Conservation (phyloP, 164 flowering plant species). For the Umbellularia californica region DNA sequence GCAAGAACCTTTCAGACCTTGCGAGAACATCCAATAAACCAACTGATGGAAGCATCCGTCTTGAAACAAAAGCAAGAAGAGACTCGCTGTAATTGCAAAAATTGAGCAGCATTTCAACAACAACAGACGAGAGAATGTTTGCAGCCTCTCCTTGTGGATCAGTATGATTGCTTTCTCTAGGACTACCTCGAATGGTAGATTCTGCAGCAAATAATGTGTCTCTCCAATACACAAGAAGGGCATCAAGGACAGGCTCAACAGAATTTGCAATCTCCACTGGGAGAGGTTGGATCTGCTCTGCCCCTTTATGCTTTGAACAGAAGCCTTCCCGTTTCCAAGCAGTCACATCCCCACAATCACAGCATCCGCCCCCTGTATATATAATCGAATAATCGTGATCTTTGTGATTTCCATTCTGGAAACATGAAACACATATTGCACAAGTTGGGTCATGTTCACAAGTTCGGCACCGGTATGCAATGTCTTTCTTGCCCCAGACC, state of each 20-base stretch:
- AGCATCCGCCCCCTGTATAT: constrained; percentile 92
- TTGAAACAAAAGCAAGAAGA: constrained; percentile 81
- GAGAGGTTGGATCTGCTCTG: constrained; percentile 86
- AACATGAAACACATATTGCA: constrained; percentile 97
- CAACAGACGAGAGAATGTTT: constrained; percentile 45
- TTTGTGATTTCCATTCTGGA: constrained; percentile 87
- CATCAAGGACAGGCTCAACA: constrained; percentile 69
- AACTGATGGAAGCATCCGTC: constrained; percentile 35
- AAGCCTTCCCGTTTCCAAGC: constrained; percentile 98
- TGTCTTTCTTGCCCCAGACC: constrained; percentile 83
- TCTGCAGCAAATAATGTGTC: constrained; percentile 42
- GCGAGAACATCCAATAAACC: constrained; percentile 72
- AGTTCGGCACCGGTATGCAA: constrained; percentile 81
- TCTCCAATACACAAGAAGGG: constrained; percentile 59
- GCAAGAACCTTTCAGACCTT: constrained; percentile 69
- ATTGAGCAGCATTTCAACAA: constrained; percentile 83
- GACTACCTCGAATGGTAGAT: constrained; percentile 18
- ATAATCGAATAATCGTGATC: constrained; percentile 85
- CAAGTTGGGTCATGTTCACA: constrained; percentile 97
- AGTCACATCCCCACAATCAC: constrained; percentile 97
- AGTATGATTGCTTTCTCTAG: constrained; percentile 19
- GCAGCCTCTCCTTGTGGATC: constrained; percentile 28
- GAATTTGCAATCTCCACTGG: constrained; percentile 52
- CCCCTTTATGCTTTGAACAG: constrained; percentile 91
- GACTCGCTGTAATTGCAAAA: constrained; percentile 85